Evolutionary conservation across 2,329 filamentous ascomycete genomes (phyloP).

Genomic region (Aureobasidium subglaciale): DNA sequence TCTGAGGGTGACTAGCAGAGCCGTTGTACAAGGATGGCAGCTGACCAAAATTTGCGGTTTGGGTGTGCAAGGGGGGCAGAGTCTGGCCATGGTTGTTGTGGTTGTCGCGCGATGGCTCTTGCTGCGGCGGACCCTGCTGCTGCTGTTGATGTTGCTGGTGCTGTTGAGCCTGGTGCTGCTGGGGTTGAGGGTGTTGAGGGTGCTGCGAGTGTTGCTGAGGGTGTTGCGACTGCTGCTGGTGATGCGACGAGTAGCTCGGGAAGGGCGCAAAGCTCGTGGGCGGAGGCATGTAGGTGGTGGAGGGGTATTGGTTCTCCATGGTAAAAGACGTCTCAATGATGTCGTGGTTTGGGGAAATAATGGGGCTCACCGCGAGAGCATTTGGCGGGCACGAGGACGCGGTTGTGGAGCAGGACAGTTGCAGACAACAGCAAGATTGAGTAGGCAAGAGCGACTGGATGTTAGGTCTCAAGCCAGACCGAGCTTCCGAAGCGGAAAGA

Average conservation of each 20-base stretch:
- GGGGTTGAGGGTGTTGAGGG: slow-evolving; percentile 17
- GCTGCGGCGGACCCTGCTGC: slow-evolving; percentile 18
- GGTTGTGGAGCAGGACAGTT: slow-evolving; percentile 11
- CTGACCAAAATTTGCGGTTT: slow-evolving; percentile 24
- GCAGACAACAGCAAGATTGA: slow-evolving; percentile 14
- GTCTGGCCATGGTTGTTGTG: slow-evolving; percentile 20
- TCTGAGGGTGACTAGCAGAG: slow-evolving; percentile 25
- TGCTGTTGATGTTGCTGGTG: slow-evolving; percentile 22
- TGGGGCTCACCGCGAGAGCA: slow-evolving; percentile 15
- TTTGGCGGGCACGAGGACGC: slow-evolving; percentile 10
- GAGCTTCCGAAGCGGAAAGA: slow-evolving; percentile 6
- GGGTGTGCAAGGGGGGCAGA: slow-evolving; percentile 29
- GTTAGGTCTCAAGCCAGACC: slow-evolving; percentile 10
- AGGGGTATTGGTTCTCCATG: slow-evolving; percentile 24
- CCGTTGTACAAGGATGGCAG: slow-evolving; percentile 30
- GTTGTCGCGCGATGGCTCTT: slow-evolving; percentile 19
- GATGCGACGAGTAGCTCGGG: slow-evolving; percentile 9
- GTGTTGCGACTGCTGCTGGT: slow-evolving; percentile 18
- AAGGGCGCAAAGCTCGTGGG: slow-evolving; percentile 16
- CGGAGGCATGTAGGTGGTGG: slow-evolving; percentile 22
- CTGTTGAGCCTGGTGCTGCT: slow-evolving; percentile 19
- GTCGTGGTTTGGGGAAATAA: slow-evolving; percentile 16
- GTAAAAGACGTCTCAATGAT: slow-evolving; percentile 16
- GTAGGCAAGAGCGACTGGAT: slow-evolving; percentile 5
- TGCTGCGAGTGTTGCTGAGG: slow-evolving; percentile 16